Conservation (phyloP, 768 basidiomycete species). For the Pholiota microspora region DNA sequence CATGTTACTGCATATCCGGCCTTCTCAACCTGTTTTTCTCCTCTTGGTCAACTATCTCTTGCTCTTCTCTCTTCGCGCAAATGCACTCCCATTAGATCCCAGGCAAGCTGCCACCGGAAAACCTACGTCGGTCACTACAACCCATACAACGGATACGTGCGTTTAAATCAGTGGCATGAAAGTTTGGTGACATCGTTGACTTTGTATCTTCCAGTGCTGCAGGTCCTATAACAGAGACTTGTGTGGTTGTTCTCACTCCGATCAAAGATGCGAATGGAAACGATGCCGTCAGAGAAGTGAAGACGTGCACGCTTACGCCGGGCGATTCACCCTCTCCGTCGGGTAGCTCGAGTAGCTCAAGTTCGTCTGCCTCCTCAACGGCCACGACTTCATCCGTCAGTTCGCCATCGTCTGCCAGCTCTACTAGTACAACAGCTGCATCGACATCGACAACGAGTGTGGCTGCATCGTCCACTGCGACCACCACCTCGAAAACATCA, state of each 20-base stretch:
- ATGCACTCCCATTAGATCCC: constrained; percentile 35
- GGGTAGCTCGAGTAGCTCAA: constrained; percentile 10
- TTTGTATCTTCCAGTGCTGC: constrained; percentile 35
- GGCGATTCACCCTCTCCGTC: constrained; percentile 13
- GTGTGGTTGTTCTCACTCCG: constrained; percentile 56
- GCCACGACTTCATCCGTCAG: constrained; percentile 10
- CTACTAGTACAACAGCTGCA: not conserved
- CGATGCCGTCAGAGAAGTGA: constrained; percentile 50
- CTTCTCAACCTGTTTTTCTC: constrained; percentile 15
- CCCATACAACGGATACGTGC: constrained; percentile 46
- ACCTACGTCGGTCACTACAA: constrained; percentile 41
- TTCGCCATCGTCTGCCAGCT: too few relatives aligned
- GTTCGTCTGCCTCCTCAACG: constrained; percentile 11
- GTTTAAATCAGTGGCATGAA: constrained; percentile 18
- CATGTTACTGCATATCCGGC: constrained; percentile 33
- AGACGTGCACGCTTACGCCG: constrained; percentile 45
- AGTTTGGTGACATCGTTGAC: constrained; percentile 12
- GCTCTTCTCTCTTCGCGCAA: constrained; percentile 27
- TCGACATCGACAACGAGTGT: constrained; percentile 12
- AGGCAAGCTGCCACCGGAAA: constrained; percentile 30
- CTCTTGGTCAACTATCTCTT: constrained; percentile 34
- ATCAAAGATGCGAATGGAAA: constrained; percentile 47
- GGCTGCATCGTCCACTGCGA: not conserved
- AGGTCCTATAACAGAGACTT: constrained; percentile 56
- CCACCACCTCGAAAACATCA: not conserved